Evolutionary conservation across 1,284 basidiomycete genomes (phyloP), one percentile per base, ranked within the genome.

Genomic region (Ceratobasidium sp.): DNA sequence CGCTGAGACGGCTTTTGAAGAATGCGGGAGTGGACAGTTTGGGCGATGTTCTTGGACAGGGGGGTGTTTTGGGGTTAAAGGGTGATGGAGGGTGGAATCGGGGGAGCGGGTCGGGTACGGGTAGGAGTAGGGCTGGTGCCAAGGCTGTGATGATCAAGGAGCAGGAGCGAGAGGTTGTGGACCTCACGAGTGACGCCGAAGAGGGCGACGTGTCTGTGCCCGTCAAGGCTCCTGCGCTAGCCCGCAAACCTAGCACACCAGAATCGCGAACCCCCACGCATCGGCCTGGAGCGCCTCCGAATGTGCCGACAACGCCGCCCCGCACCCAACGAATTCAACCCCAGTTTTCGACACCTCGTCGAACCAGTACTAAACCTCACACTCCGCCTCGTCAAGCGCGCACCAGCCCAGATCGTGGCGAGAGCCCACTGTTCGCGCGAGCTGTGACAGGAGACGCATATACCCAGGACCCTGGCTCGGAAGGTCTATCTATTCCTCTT

Each of bases 71-170:
- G n/a, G 64, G 48, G 7, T 46, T 66, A 2, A 66, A 66, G 49
- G 64, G 34, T 16, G 64, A 48, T 34, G 29, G 48, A 37, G 34
- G 64, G 22, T 54, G 31, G 64, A n/a, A 16, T 1, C 16, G 22
- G 4, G 46, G 19, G 7, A 27, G 6, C 14, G 16, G 8, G 14
- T 24, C 54, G 3, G 22, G 6, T 14, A n/a, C 2, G 39, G 24
- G 7, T 43, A 22, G 22, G 9, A 29, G 37, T 7, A 48, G 64
- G 43, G 64, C 64, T 7, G 49, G 49, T 37, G 64, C 43, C 27
- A 66, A 66, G 64, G 64, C 64, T 22, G 49, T n/a, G 16, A 66
- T 66, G 64, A 66, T 53, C 29, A 53, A 41, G 31, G 64, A 66
- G 31, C 64, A 66, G 22, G 48, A 66, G 43, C 64, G 64, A 22